Base-by-base conservation (phyloP, 208 protist genomes). In the Trypanosoma congolense region DNA sequence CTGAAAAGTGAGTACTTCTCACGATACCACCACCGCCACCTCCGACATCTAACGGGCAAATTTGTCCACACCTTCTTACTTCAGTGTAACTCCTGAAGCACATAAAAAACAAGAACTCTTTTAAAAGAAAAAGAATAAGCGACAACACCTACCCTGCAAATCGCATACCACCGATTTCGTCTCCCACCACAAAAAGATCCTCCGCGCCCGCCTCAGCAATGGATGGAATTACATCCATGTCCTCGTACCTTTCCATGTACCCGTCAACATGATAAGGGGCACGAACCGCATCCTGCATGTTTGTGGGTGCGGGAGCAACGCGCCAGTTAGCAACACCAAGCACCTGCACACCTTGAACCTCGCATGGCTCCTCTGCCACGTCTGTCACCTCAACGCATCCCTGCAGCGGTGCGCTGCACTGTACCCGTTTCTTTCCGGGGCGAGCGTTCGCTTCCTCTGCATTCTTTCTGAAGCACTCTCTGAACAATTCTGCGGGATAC, bases 151-250 rank as follows among this genome's bases (percentile, higher is more conserved):
- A 59, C 16, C 30, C 16, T 3, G 62, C 68, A 54, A 71, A 89
- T 16, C 77, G 66, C 6, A 86, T 38, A 3, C 75, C 77, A 1
- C 81, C 81, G 29, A 86, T 66, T 48, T 86, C 81, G 14, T 89
- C 81, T 1, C 74, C 74, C 0, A 59, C 62, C 21, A 77, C 70
- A 44, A 91, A 80, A 52, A 91, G 65, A 41, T 57, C 83, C 12
- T 64, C 68, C 25, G 68, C 31, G 29, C 77, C 77, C 0, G 30
- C 40, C 3, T n/a, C 54, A 12, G 33, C 5, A 9, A 84, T 55
- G n/a, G 50, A 58, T 26, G 65, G 61, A 24, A 86, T 61, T 12
- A 24, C 29, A 60, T 76, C 55, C 45, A 63, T 56, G 24, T 70
- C 58, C 12, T 66, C 65, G 57, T 78, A 78, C 4, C 72, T 45